phyloP scores from a whole-genome alignment of 83 land plant species.

The Picea abies region DNA sequence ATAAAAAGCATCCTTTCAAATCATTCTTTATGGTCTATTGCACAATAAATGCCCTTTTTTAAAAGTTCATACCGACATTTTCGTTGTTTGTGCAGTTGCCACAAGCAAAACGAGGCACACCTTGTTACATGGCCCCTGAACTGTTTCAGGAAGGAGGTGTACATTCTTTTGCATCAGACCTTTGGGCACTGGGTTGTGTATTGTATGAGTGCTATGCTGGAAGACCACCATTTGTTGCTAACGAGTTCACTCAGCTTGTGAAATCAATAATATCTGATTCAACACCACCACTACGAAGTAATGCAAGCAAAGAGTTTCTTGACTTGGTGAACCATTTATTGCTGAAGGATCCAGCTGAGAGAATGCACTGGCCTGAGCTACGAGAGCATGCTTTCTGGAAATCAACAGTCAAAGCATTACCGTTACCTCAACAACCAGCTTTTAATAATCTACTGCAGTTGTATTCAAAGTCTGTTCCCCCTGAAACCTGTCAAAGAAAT shows the following conservation, averaged over 20 bases:
- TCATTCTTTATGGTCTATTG: neutral
- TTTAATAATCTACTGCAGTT: constrained; percentile 59
- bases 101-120: constrained; percentile 97
- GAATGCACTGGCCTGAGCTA: constrained; percentile 90
- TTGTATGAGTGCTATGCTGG: no score
- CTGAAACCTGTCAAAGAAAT: constrained; percentile 42
- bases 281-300: no score
- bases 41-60: neutral
- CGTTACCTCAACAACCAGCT: constrained; percentile 90
- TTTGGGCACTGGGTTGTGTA: no score
- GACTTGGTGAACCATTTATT: constrained; percentile 73
- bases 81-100: constrained; percentile 29
- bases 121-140: constrained; percentile 99
- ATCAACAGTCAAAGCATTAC: constrained; percentile 45
- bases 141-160: constrained; percentile 57
- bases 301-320: constrained; percentile 69
- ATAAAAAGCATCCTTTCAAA: neutral
- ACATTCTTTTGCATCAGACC: no score
- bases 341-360: constrained; percentile 92
- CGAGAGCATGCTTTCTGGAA: constrained; percentile 93
- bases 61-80: neutral
- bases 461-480: constrained; percentile 40
- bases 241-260: no score
- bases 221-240: no score
- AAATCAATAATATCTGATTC: no score